phyloP scores from a whole-genome alignment of 2,329 filamentous ascomycete genomes.

The Epichloe coenophiala region DNA sequence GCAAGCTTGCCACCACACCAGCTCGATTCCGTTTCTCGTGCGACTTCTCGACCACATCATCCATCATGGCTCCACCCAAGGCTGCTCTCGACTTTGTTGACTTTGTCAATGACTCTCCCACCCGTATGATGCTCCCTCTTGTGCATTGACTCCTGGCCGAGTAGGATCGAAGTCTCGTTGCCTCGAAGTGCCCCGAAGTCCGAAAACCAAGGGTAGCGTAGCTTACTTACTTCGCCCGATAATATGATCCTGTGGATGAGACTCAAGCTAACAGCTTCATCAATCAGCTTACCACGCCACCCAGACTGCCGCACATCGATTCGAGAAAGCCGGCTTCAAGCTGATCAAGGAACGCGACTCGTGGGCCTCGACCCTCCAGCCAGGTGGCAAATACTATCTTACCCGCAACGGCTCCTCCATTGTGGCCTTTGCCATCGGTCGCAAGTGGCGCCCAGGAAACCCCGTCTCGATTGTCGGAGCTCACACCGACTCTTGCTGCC shows the following conservation, averaged over 20 bases:
- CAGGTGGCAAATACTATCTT: slow-evolving; percentile 91
- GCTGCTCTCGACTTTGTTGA: slow-evolving; percentile 73
- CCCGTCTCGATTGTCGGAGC: slow-evolving; percentile 87
- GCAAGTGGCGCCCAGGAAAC: slow-evolving; percentile 83
- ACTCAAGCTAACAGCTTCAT: neutral
- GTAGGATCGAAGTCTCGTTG: neutral
- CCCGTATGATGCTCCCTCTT: slow-evolving; percentile 46
- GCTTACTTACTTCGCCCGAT: too few relatives aligned
- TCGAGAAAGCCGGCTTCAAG: slow-evolving; percentile 74
- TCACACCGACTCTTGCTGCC: slow-evolving; percentile 86
- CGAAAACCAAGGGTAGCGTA: too few relatives aligned
- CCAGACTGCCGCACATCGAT: slow-evolving; percentile 57
- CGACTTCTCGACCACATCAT: slow-evolving; percentile 16
- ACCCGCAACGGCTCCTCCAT: slow-evolving; percentile 89
- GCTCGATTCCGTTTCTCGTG: neutral
- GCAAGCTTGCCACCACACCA: neutral
- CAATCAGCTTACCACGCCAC: slow-evolving; percentile 82
- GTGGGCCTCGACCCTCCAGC: slow-evolving; percentile 66
- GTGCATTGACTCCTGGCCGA: neutral
- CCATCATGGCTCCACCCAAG: slow-evolving; percentile 37
- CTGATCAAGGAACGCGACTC: slow-evolving; percentile 82
- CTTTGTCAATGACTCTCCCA: slow-evolving; percentile 90
- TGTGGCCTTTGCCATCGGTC: slow-evolving; percentile 81
- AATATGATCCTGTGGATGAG: too few relatives aligned
- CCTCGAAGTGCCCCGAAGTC: too few relatives aligned